Conservation (phyloP, 768 basidiomycete species). For the Lactifluus volemus region DNA sequence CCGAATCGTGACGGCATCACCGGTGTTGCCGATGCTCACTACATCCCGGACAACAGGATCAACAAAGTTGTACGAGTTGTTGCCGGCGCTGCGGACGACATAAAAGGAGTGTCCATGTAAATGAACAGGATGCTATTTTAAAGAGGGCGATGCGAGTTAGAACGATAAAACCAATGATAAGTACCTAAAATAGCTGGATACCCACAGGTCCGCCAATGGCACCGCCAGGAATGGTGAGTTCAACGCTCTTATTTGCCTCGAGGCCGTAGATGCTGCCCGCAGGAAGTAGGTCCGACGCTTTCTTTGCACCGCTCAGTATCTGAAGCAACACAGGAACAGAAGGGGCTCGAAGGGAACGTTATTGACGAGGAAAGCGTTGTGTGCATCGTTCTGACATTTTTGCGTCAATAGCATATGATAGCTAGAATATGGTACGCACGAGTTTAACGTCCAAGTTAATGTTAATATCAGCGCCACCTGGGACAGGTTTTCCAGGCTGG, state of each 20-base stretch:
- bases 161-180: too few relatives aligned
- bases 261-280: constrained; percentile 38
- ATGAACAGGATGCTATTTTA: constrained; percentile 16
- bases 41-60: constrained; percentile 20
- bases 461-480: constrained; percentile 22
- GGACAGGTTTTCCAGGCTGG: constrained; percentile 20
- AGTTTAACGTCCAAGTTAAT: constrained; percentile 16
- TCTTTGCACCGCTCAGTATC: constrained; percentile 44
- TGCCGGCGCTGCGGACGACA: constrained; percentile 11
- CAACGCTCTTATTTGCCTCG: constrained; percentile 38
- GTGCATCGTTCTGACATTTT: neutral
- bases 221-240: constrained; percentile 40
- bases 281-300: constrained; percentile 42
- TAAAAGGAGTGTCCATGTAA: constrained; percentile 12
- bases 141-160: neutral
- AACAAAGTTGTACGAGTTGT: constrained; percentile 12
- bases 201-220: constrained; percentile 26
- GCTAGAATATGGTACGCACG: constrained; percentile 6
- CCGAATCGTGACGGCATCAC: constrained; percentile 23
- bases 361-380: constrained; percentile 29
- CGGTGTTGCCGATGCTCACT: constrained; percentile 14
- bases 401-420: neutral
- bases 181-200: neutral
- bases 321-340: constrained; percentile 48
- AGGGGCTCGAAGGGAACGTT: constrained; percentile 32